phyloP scores from a whole-genome alignment of 306 rosid genomes.

The Castanopsis chinensis region DNA sequence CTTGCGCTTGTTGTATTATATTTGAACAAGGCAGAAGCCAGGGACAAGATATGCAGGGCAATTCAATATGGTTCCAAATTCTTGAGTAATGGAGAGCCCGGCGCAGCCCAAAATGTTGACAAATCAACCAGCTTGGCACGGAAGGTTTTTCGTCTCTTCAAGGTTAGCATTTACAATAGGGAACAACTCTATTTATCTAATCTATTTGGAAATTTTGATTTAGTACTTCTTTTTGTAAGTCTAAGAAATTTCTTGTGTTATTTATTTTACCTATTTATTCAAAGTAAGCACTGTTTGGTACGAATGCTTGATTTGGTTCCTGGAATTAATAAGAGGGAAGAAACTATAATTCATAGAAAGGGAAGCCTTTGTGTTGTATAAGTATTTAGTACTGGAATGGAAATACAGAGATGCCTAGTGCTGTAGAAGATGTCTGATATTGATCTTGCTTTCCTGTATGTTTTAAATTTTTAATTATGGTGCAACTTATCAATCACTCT shows the following conservation, averaged over 20 bases:
- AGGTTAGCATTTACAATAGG: constrained; percentile 48
- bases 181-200: background rate
- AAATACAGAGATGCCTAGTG: background rate
- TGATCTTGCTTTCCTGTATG: background rate
- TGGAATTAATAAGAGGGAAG: background rate
- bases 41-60: constrained; percentile 99
- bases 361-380: background rate
- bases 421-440: background rate
- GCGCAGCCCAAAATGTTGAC: constrained; percentile 90
- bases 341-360: background rate
- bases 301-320: background rate
- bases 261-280: background rate
- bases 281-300: background rate
- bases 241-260: background rate
- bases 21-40: constrained; percentile 94
- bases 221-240: background rate
- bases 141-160: constrained; percentile 93
- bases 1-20: constrained; percentile 82
- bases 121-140: constrained; percentile 93
- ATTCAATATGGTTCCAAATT: constrained; percentile 97
- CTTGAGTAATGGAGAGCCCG: constrained; percentile 90
- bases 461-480: background rate
- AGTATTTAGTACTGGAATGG: background rate
- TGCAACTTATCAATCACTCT: constrained; percentile 13
- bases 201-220: background rate